Base-by-base conservation (phyloP, 495 filamentous ascomycete species). In the Annulohypoxylon bovei region DNA sequence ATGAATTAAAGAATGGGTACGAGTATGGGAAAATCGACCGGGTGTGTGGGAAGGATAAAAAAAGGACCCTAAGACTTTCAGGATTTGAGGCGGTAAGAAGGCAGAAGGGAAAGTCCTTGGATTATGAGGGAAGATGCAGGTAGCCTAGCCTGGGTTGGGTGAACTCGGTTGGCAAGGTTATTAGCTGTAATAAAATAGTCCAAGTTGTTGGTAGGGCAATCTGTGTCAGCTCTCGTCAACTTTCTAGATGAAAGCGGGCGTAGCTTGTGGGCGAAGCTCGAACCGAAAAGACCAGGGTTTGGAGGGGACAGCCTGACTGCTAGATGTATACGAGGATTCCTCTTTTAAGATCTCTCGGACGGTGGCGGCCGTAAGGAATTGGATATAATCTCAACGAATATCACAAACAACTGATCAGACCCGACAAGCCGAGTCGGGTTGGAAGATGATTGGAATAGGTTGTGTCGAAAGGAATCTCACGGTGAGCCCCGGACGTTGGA, bases 261-360 rank as follows among this genome's bases (percentile, higher is more conserved):
- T 71, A 71, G 62, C 69, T 72, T 67, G 69, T 72, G 53, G 55
- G 70, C 65, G 59, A 68, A 68, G 60, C 65, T 61, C 55, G 54
- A 72, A 40, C 70, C 70, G 70, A 72, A 37, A 50, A 33, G 46
- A 40, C 69, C 64, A 56, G 69, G 54, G 60, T 62, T 61, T 32
- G 54, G 46, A 46, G 60, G 52, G 59, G 60, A 54, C 59, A 61
- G 54, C 40, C 59, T 60, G 27, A 35, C 14, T 27, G 47, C 28
- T 53, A 37, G 64, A 50, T 55, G 39, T 68, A 72, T 72, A 72
- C 70, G 70, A 72, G 64, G 65, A 72, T 54, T 35, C 30, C 35
- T 59, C 44, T 44, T 18, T 47, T 62, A 30, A 39, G 37, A 32
- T 30, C 5, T 62, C 35, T 49, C 46, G 32, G 49, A 53, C 55